Percentiles rank a stretch among this genome's conserved stretches.
These are phyloP conservation scores for Scortechinia acanthostroma DNA, from an alignment of 2,329 filamentous ascomycete species.

Conservation along the genomic window DNA sequence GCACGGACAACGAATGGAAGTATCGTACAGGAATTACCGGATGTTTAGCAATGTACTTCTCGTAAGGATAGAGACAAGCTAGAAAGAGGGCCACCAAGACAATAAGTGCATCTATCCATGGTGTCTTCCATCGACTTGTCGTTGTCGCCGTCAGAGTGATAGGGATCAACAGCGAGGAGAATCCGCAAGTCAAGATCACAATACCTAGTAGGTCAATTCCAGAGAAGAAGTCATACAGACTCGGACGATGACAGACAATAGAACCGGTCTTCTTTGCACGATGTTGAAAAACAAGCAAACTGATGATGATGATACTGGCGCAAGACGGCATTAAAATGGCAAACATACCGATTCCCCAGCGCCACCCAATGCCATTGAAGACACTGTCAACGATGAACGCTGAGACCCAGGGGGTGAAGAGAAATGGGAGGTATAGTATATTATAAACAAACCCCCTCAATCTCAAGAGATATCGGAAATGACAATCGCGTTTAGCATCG, in stretches of 20 bases:
- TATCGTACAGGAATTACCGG: slow-evolving; percentile 36
- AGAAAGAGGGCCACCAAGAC: slow-evolving; percentile 30
- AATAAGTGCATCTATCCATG: slow-evolving; percentile 34
- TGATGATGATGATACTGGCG: slow-evolving; percentile 36
- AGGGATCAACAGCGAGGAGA: slow-evolving; percentile 36
- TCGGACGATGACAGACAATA: slow-evolving; percentile 16
- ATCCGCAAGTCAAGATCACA: slow-evolving; percentile 35
- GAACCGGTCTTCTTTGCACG: slow-evolving; percentile 36
- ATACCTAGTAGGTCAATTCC: slow-evolving; percentile 30
- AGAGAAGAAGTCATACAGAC: slow-evolving; percentile 22
- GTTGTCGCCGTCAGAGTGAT: slow-evolving; percentile 32
- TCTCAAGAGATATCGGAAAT: slow-evolving; percentile 52
- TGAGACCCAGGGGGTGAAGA: slow-evolving; percentile 47
- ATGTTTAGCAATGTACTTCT: slow-evolving; percentile 29
- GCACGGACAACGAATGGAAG: slow-evolving; percentile 31
- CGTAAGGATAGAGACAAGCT: slow-evolving; percentile 34
- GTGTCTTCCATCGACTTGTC: slow-evolving; percentile 29
- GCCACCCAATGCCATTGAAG: slow-evolving; percentile 33
- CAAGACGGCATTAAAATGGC: slow-evolving; percentile 43
- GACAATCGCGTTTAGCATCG: slow-evolving; percentile 55
- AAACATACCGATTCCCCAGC: slow-evolving; percentile 51
- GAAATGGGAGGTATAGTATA: slow-evolving; percentile 40
- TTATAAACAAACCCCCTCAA: slow-evolving; percentile 41
- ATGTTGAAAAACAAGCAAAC: slow-evolving; percentile 37
- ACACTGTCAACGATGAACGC: slow-evolving; percentile 36